Evolutionary conservation across 2,329 filamentous ascomycete genomes (phyloP).

Genomic region (Parastagonospora avenae): DNA sequence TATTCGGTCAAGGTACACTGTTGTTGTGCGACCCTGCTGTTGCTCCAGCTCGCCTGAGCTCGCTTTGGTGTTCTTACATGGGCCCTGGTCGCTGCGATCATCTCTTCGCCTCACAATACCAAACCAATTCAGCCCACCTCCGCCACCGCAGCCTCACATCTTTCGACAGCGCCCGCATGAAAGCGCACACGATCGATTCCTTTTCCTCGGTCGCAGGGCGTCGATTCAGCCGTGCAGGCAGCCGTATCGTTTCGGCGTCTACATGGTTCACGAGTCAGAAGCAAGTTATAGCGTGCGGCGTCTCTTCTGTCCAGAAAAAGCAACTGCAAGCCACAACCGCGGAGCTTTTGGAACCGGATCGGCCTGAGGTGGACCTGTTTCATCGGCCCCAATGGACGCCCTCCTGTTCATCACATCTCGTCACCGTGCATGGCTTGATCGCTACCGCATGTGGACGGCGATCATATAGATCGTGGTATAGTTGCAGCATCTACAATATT

Average conservation of each 20-base stretch:
- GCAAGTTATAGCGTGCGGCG: constrained; percentile 4
- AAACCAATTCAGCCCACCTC: constrained; percentile 3
- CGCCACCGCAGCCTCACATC: constrained; percentile 19
- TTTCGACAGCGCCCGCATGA: constrained; percentile 6
- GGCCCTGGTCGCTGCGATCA: constrained; percentile 5
- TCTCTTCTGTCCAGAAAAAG: constrained; percentile 8
- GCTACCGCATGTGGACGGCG: constrained; percentile 15
- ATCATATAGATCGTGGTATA: constrained; percentile 21
- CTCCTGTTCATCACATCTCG: constrained; percentile 12
- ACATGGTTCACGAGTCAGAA: constrained; percentile 3
- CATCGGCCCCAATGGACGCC: constrained; percentile 7
- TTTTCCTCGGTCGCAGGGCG: neutral
- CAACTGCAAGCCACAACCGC: constrained; percentile 11
- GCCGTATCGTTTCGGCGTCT: constrained; percentile 5
- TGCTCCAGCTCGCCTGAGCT: neutral
- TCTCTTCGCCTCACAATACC: constrained; percentile 20
- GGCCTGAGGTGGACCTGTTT: constrained; percentile 3
- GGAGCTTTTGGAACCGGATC: constrained; percentile 12
- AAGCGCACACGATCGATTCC: constrained; percentile 1
- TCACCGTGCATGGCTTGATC: constrained; percentile 17
- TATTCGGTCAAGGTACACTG: constrained; percentile 4
- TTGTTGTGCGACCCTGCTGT: constrained; percentile 11
- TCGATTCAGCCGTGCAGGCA: constrained; percentile 1
- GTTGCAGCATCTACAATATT: constrained; percentile 18
- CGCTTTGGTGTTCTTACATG: constrained; percentile 5